These are phyloP conservation scores for Lantana camara DNA, from an alignment of 257 asterid species.

Conservation along the genomic window DNA sequence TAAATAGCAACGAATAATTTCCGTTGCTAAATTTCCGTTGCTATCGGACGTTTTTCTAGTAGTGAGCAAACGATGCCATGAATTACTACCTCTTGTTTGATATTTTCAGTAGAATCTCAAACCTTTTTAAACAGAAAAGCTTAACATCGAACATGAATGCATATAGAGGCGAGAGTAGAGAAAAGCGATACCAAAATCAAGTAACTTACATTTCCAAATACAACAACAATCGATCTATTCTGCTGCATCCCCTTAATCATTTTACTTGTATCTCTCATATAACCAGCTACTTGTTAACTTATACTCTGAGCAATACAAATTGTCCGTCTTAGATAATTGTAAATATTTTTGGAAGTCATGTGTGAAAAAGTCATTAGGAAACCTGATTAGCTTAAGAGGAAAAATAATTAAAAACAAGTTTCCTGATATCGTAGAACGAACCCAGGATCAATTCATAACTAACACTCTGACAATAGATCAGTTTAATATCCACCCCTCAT, in stretches of 20 bases:
- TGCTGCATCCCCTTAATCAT: constrained; percentile 95
- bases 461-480: not conserved
- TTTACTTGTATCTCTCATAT: constrained; percentile 97
- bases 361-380: constrained; percentile 28
- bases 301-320: constrained; percentile 55
- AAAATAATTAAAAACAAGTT: constrained; percentile 9
- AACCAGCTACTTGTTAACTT: constrained; percentile 85
- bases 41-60: too few species aligned
- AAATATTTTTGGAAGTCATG: too few species aligned
- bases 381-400: constrained; percentile 69
- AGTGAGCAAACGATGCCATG: too few species aligned
- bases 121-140: constrained; percentile 47
- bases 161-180: not conserved
- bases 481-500: not conserved
- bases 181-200: constrained; percentile 3
- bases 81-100: too few species aligned
- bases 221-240: constrained; percentile 66
- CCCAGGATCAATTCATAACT: too few species aligned
- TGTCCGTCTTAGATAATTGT: constrained; percentile 28
- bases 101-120: constrained; percentile 43
- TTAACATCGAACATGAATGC: constrained; percentile 14
- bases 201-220: constrained; percentile 83
- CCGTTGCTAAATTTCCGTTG: too few species aligned
- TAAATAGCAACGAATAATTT: too few species aligned
- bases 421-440: too few species aligned